A percentile compares a stretch with the other conserved stretches of the same genome.
These are phyloP conservation scores for Earliella scabrosa DNA, from an alignment of 1,284 basidiomycete genomes.

Conservation along the genomic window DNA sequence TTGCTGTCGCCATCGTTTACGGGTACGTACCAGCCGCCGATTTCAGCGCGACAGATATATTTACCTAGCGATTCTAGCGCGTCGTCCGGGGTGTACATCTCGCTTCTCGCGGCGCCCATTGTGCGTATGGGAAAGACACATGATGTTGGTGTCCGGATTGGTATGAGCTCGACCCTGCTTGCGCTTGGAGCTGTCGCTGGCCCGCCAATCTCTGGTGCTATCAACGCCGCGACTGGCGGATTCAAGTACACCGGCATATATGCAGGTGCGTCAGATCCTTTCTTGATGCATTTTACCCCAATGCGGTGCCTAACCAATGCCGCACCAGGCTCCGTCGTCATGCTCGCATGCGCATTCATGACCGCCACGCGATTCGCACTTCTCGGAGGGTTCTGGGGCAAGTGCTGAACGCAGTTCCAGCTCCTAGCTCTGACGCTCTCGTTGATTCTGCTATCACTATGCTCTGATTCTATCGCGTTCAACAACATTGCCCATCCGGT, in stretches of 20 bases:
- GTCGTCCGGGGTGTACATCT: constrained; percentile 58
- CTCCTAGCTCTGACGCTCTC: too few species aligned
- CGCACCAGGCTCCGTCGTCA: constrained; percentile 15
- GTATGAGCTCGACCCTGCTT: constrained; percentile 58
- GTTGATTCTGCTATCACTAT: too few species aligned
- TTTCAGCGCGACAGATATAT: too few species aligned
- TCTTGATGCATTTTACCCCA: too few species aligned
- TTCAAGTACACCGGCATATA: constrained; percentile 61
- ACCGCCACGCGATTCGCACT: constrained; percentile 11
- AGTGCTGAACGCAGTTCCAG: constrained; percentile 9
- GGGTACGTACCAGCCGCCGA: constrained; percentile 43
- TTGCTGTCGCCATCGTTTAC: constrained; percentile 53
- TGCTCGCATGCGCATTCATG: constrained; percentile 17
- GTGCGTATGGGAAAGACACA: constrained; percentile 60
- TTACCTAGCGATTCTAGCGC: too few species aligned
- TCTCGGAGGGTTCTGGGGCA: constrained; percentile 19
- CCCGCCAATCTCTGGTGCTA: constrained; percentile 63
- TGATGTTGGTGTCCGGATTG: constrained; percentile 64
- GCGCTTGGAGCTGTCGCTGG: constrained; percentile 53
- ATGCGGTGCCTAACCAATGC: too few species aligned
- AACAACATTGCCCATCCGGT: too few species aligned
- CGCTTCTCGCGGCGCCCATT: constrained; percentile 57
- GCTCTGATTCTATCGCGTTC: too few species aligned
- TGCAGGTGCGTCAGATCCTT: too few species aligned
- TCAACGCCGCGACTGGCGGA: constrained; percentile 47